Conservation (phyloP, 257 asterid genomes). For the Solanum okadae region DNA sequence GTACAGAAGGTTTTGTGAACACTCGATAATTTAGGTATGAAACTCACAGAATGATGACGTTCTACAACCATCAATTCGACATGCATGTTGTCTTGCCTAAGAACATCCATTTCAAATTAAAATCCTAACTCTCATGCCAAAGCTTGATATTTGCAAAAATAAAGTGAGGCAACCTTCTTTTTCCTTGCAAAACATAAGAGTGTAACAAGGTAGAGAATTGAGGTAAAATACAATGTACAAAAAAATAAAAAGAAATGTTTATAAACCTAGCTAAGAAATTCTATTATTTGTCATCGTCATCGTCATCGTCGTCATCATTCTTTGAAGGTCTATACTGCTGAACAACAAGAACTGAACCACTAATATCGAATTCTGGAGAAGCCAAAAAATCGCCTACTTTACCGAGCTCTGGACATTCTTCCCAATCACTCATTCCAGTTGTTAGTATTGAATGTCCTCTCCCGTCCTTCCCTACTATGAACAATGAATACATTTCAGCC, state of each 20-base stretch:
- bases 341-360: slow-evolving; percentile 83
- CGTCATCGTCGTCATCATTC: slow-evolving; percentile 22
- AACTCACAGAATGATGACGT: not conserved
- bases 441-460: slow-evolving; percentile 55
- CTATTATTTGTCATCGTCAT: slow-evolving; percentile 10
- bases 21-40: not conserved
- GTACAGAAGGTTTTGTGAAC: not conserved
- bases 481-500: slow-evolving; percentile 92
- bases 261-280: not conserved
- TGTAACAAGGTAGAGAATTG: not conserved
- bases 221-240: not conserved
- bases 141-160: not conserved
- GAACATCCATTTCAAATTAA: not conserved
- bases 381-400: slow-evolving; percentile 94
- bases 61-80: not conserved
- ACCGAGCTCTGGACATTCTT: slow-evolving; percentile 98
- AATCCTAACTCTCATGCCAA: not conserved
- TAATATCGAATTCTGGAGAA: slow-evolving; percentile 77
- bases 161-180: not conserved
- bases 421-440: slow-evolving; percentile 96
- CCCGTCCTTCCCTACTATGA: slow-evolving; percentile 84
- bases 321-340: slow-evolving; percentile 66
- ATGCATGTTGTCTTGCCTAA: not conserved
- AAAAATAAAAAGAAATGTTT: not conserved
- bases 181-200: not conserved